phyloP scores from a whole-genome alignment of 257 asterid genomes.

The Nemophila menziesii region DNA sequence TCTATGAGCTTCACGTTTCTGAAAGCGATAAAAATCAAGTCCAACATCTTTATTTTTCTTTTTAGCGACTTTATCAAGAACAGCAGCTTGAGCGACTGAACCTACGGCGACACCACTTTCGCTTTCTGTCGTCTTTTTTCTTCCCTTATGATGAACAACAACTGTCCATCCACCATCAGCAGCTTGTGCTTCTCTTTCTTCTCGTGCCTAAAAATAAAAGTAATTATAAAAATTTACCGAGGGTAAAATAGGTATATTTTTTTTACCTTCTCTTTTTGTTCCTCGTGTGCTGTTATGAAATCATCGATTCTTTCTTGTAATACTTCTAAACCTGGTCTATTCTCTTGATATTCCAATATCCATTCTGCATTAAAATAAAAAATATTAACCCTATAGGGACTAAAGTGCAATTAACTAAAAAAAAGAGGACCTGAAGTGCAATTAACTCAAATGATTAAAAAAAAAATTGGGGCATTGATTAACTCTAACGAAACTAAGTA shows the following conservation, averaged over 20 bases:
- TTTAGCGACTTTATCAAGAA: conserved; percentile 47
- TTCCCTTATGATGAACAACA: conserved; percentile 83
- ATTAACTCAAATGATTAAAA: not conserved
- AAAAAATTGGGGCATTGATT: too few relatives aligned
- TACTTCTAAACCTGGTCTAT: conserved; percentile 62
- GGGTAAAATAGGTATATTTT: conserved; percentile 8
- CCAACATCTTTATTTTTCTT: conserved; percentile 65
- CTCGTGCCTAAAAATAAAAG: conserved; percentile 43
- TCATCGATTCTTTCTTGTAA: conserved; percentile 84
- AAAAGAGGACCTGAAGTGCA: not conserved
- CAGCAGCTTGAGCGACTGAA: conserved; percentile 85
- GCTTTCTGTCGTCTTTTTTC: conserved; percentile 80
- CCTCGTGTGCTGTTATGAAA: conserved; percentile 67
- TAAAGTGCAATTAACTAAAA: not conserved
- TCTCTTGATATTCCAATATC: conserved; percentile 55
- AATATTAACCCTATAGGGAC: not conserved
- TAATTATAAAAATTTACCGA: not conserved
- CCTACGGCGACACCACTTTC: conserved; percentile 84
- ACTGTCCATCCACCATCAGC: conserved; percentile 97
- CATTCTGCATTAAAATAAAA: conserved; percentile 47
- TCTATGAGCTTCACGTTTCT: conserved; percentile 76
- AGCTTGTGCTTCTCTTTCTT: conserved; percentile 61
- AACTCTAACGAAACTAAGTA: too few relatives aligned
- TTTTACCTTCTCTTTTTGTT: conserved; percentile 57
- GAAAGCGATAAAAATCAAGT: conserved; percentile 71